Base-by-base conservation (phyloP, 2,329 filamentous ascomycete genomes). In the Neopestalotiopsis sp. region DNA sequence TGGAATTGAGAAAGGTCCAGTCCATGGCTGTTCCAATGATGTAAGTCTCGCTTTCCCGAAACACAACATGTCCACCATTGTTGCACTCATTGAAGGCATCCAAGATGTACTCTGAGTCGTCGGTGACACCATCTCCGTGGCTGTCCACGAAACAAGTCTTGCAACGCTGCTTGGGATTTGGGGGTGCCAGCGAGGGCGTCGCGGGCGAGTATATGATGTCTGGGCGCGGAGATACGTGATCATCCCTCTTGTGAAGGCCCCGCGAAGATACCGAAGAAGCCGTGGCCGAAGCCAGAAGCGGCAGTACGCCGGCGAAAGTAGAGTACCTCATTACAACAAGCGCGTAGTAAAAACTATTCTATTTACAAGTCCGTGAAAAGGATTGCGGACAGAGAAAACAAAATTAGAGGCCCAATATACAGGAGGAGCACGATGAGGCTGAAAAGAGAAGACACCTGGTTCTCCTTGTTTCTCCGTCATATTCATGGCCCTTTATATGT, bases 1-100 rank as follows among this genome's bases (percentile, higher is more conserved):
- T 83, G 71, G 87, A 81, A 65, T 88, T 83, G 34, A 91, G 78
- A 74, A 89, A 90, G 0, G 88, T 90, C 78, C 91, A 77, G 74
- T 92, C 87, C 70, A 91, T 77, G 1, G 89, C 88, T 1, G 87
- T 91, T 30, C 87, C 89, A 70, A 92, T 86, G 9, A 84, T 87
- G 74, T 91, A 92, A 2, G 82, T 85, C 68, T 83, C 81, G 17
- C 84, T 83, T 42, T 81, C 80, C 3, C 85, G 81, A 67, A 91
- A 88, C 10, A 90, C 80, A 14, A 90, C 87, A 68, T 86, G 85
- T 5, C 89, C 89, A 7, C 88, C 88, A 69, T 88, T 81, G 73
- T 90, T 90, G 76, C 72, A 73, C 1, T 67, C 49, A 10, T 67
- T 49, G 42, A 67, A 67, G 17, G 66, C 66, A 17, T 62, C 59